phyloP scores from a whole-genome alignment of 441 rosid species.

The Populus hybrid region DNA sequence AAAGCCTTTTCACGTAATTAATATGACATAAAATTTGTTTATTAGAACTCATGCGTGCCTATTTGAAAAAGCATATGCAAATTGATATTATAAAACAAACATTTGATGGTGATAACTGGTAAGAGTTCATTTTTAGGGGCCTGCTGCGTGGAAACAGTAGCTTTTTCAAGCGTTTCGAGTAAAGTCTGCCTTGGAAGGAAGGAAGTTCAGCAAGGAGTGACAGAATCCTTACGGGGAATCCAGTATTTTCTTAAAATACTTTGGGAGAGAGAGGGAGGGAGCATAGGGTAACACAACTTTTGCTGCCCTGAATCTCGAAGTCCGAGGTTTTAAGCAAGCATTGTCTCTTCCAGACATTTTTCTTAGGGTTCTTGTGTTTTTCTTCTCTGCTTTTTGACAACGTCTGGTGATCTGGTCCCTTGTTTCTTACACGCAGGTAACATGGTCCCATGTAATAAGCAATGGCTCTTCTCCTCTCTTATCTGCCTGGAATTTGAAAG shows the following conservation, averaged over 20 bases:
- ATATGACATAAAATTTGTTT: too few species aligned
- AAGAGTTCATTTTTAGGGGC: background rate
- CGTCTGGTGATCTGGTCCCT: too few species aligned
- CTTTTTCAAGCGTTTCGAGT: background rate
- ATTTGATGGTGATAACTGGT: background rate
- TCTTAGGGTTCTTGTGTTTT: background rate
- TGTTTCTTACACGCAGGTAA: slow-evolving; percentile 14
- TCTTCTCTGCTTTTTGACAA: background rate
- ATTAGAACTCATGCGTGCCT: background rate
- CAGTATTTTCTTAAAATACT: background rate
- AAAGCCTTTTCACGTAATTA: background rate
- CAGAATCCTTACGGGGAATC: background rate
- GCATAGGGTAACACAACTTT: background rate
- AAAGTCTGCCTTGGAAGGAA: background rate
- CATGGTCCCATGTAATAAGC: background rate
- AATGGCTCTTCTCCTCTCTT: background rate
- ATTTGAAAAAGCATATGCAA: background rate
- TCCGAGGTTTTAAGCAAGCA: background rate
- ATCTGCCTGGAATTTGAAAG: background rate
- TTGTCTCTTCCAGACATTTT: background rate
- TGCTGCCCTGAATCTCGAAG: background rate
- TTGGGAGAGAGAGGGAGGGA: background rate
- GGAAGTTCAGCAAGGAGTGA: background rate
- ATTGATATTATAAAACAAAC: background rate
- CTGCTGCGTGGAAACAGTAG: background rate